Evolutionary conservation across 768 basidiomycete genomes (phyloP).

Genomic region (Crucibulum laeve): DNA sequence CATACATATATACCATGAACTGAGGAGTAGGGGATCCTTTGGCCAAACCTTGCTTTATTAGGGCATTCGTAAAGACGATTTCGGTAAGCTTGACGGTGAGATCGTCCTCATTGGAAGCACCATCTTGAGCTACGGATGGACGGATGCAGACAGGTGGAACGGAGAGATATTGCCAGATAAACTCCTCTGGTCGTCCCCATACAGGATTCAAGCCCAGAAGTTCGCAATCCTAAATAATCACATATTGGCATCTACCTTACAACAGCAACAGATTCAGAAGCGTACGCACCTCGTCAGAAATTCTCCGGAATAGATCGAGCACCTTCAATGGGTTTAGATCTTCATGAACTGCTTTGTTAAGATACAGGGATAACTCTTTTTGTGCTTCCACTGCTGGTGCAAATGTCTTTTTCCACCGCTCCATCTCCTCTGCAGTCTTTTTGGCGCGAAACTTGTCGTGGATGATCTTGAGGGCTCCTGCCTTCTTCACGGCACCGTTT

Average conservation of each 20-base stretch:
- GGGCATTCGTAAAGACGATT: conserved; percentile 90
- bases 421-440: conserved; percentile 86
- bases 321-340: conserved; percentile 95
- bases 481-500: conserved; percentile 96
- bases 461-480: conserved; percentile 89
- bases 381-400: conserved; percentile 77
- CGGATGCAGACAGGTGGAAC: conserved; percentile 98
- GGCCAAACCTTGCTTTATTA: conserved; percentile 85
- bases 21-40: conserved; percentile 86
- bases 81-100: conserved; percentile 96
- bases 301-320: conserved; percentile 84
- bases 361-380: conserved; percentile 78
- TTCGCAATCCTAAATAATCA: conserved; percentile 75
- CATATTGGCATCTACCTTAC: background rate
- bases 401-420: conserved; percentile 83
- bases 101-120: conserved; percentile 98
- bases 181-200: conserved; percentile 92
- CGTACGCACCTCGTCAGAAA: conserved; percentile 77
- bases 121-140: conserved; percentile 96
- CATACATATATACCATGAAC: conserved; percentile 62
- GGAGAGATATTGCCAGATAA: conserved; percentile 98
- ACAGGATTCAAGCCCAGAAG: conserved; percentile 85
- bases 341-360: conserved; percentile 86
- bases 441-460: conserved; percentile 97
- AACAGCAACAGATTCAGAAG: background rate